Evolutionary conservation across 768 basidiomycete species (phyloP), one percentile per base, ranked within the genome.

Genomic region (Tulasnella sp.): DNA sequence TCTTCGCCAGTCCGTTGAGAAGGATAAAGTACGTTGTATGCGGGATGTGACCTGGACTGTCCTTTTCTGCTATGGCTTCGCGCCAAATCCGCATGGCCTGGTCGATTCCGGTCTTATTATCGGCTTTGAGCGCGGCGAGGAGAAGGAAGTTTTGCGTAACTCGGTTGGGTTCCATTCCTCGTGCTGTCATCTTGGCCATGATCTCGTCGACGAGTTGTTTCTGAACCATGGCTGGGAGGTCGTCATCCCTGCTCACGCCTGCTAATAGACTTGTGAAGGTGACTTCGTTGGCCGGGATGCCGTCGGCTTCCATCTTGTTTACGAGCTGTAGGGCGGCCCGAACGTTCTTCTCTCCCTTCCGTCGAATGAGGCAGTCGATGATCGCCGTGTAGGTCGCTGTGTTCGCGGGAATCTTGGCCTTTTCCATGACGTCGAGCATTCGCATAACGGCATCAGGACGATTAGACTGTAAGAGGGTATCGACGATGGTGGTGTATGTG

Each of bases 401-500:
- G 81, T 93, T 96, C 34, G 95, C 92, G 82, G 90, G 85, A 58
- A 97, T 87, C 28, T 92, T 92, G 78, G 93, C 91, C 83, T 90
- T 90, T 83, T 88, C 86, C 97, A 98, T 98, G 80, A 94, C 87
- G 69, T 88, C 86, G 74, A 96, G 85, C 31, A 96, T 89, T 41
- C 90, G 87, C 31, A 89, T 87, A 7, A 90, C 89, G 0, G 94
- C 93, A 37, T 89, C 85, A 22, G 50, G 37, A 78, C 91, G 88
- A 14, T 92, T 91, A 20, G 90, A 90, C 82, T 90, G 90, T 76
- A 96, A 89, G 77, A 97, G 85, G 0, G 94, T 93, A 34, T 92
- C 90, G 24, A 98, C 90, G 46, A 98, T 89, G 18, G 92, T 96
- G 5, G 96, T 96, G 85, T 93, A 98, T 0, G 94, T 97, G 85